These are phyloP conservation scores for Phytopythium sindhum DNA, from an alignment of 352 stramenopile genomes.

Conservation along the genomic window DNA sequence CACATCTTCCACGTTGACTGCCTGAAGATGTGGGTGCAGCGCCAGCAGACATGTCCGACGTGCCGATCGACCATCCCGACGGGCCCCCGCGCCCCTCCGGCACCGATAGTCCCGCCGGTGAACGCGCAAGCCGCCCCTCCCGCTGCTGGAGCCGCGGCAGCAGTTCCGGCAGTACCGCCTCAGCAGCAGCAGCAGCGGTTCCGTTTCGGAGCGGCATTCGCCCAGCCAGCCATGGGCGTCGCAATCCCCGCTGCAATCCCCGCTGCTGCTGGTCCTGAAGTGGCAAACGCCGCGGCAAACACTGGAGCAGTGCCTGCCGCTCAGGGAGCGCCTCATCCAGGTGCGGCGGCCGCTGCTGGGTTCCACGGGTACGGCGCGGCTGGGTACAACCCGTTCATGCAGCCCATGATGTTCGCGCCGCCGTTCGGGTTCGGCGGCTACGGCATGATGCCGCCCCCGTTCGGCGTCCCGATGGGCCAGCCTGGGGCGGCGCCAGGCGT, in stretches of 20 bases:
- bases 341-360: slow-evolving; percentile 16
- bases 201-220: slow-evolving; percentile 26
- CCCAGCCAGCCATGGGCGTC: slow-evolving; percentile 13
- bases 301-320: neutral
- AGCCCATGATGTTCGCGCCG: slow-evolving; percentile 57
- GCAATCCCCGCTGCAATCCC: neutral
- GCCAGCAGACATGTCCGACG: slow-evolving; percentile 97
- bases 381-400: slow-evolving; percentile 57
- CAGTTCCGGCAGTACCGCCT: slow-evolving; percentile 3
- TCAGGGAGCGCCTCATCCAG: slow-evolving; percentile 7
- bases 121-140: slow-evolving; percentile 16
- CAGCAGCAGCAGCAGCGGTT: slow-evolving; percentile 18
- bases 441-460: slow-evolving; percentile 47
- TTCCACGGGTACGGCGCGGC: slow-evolving; percentile 25
- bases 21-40: slow-evolving; percentile 98
- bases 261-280: neutral
- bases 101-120: slow-evolving; percentile 25
- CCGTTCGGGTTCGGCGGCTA: slow-evolving; percentile 57
- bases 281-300: neutral
- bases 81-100: slow-evolving; percentile 35
- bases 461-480: slow-evolving; percentile 30
- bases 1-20: slow-evolving; percentile 98
- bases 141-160: slow-evolving; percentile 17
- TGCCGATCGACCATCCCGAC: slow-evolving; percentile 95
- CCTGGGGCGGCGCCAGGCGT: slow-evolving; percentile 9